These are phyloP conservation scores for Dichotomopilus funicola DNA, from an alignment of 2,329 filamentous ascomycete genomes.

Conservation along the genomic window DNA sequence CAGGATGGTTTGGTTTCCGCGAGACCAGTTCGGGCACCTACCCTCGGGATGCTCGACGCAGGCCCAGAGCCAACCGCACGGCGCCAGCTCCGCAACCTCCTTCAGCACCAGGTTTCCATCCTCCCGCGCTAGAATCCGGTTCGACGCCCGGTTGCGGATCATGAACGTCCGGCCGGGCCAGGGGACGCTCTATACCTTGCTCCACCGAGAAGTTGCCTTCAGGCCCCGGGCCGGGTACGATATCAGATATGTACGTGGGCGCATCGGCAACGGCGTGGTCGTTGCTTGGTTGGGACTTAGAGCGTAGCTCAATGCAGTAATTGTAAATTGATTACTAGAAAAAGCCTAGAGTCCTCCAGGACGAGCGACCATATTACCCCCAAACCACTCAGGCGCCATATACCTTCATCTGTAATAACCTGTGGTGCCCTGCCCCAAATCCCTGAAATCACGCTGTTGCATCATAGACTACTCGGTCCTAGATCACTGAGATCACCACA, in stretches of 20 bases:
- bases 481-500: too few relatives aligned
- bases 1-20: background rate
- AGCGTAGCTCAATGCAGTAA: too few relatives aligned
- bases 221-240: background rate
- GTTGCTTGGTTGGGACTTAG: background rate
- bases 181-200: background rate
- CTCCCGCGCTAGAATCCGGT: background rate
- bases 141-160: background rate
- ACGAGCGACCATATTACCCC: too few relatives aligned
- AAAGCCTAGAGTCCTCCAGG: too few relatives aligned
- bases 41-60: background rate
- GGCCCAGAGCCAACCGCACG: background rate
- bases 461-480: too few relatives aligned
- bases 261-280: background rate
- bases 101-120: background rate
- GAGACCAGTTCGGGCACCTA: background rate
- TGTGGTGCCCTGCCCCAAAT: too few relatives aligned
- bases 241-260: background rate
- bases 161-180: background rate
- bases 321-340: too few relatives aligned
- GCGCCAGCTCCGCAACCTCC: background rate
- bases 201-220: background rate
- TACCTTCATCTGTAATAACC: too few relatives aligned
- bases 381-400: too few relatives aligned
- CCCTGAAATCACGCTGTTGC: too few relatives aligned